These are phyloP conservation scores for Penicillium aurantiogriseum DNA, from an alignment of 2,329 filamentous ascomycete species.

Conservation along the genomic window DNA sequence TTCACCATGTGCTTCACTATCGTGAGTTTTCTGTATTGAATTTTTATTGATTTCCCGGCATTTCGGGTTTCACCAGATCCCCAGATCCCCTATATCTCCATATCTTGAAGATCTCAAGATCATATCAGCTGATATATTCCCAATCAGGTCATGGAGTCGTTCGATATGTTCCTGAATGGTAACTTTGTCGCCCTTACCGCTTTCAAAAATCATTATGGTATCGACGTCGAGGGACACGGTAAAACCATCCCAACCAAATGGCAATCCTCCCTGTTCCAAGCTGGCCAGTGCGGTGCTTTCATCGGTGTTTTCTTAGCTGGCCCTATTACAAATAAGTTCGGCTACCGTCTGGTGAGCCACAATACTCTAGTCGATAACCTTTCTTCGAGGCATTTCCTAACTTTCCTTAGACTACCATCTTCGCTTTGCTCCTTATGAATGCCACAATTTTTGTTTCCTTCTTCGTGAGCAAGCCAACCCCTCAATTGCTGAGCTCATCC, in stretches of 20 bases:
- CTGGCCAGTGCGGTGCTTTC: conserved; percentile 59
- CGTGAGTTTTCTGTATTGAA: conserved; percentile 32
- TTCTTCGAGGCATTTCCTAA: too few relatives aligned
- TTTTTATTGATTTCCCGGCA: not conserved
- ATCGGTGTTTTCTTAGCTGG: conserved; percentile 61
- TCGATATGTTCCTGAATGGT: conserved; percentile 51
- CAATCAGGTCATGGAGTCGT: conserved; percentile 52
- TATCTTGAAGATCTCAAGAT: not conserved
- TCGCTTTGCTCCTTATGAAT: conserved; percentile 57
- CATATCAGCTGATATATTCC: not conserved
- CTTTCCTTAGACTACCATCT: conserved; percentile 46
- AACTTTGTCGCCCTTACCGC: conserved; percentile 47
- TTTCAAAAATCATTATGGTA: conserved; percentile 43
- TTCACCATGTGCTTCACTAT: conserved; percentile 54
- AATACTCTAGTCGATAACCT: too few relatives aligned
- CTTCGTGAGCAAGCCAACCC: conserved; percentile 43
- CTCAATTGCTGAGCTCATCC: not conserved
- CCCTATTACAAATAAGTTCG: conserved; percentile 58
- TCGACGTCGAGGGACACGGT: conserved; percentile 16
- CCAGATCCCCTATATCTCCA: not conserved
- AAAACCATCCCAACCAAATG: conserved; percentile 43
- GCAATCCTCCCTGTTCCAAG: conserved; percentile 40
- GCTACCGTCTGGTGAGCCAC: conserved; percentile 52
- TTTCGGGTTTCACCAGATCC: not conserved
- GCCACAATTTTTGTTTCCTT: conserved; percentile 61